Evolutionary conservation across 2,329 filamentous ascomycete genomes (phyloP).

Genomic region (Aspergillus sp.): DNA sequence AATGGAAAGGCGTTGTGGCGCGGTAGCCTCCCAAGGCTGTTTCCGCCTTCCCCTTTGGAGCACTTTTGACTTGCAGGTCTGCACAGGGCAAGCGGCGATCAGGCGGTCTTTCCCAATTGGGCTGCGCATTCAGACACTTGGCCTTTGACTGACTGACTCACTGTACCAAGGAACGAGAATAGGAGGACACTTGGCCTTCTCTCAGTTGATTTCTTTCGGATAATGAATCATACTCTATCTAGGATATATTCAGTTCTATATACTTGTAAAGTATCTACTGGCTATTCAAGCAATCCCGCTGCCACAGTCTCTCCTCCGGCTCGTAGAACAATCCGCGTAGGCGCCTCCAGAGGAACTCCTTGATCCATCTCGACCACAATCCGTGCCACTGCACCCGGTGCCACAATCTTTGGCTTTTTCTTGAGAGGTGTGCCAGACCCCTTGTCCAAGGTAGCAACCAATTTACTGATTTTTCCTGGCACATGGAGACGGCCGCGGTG

Average conservation of each 20-base stretch:
- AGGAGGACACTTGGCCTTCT: no score
- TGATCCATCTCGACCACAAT: constrained; percentile 67
- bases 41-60: no score
- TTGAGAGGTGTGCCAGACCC: constrained; percentile 65
- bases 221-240: constrained; percentile 1
- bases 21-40: no score
- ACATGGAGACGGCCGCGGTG: constrained; percentile 78
- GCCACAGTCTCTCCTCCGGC: constrained; percentile 78
- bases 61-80: no score
- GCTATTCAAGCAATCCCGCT: constrained; percentile 68
- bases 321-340: constrained; percentile 72
- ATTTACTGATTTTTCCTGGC: constrained; percentile 63
- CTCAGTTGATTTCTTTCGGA: background rate
- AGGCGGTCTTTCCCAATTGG: constrained; percentile 2
- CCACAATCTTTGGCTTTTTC: constrained; percentile 78
- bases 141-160: background rate
- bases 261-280: background rate
- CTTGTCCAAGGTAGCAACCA: constrained; percentile 73
- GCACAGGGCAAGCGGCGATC: background rate
- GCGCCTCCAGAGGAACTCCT: constrained; percentile 71
- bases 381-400: constrained; percentile 69
- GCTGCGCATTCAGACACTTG: background rate
- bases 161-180: no score
- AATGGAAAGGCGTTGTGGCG: no score
- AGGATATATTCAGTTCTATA: background rate